These are phyloP conservation scores for Stemphylium beticola DNA, from an alignment of 2,329 filamentous ascomycete species.

Conservation along the genomic window DNA sequence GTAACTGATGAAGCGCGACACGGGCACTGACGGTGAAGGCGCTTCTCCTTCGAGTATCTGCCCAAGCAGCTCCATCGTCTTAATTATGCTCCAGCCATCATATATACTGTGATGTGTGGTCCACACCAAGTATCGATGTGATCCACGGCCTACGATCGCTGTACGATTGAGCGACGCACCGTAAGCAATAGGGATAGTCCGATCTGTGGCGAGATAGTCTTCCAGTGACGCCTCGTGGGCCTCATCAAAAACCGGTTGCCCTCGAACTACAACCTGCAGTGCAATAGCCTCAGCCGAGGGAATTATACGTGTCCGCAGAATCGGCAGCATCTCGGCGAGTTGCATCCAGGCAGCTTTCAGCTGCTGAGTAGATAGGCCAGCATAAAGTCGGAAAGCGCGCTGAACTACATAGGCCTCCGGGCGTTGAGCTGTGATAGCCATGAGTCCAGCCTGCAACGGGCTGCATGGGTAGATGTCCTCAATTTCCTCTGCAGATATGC, in stretches of 20 bases:
- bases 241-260: slow-evolving; percentile 2
- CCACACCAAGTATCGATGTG: slow-evolving; percentile 30
- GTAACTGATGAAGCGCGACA: slow-evolving; percentile 15
- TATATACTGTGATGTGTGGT: slow-evolving; percentile 35
- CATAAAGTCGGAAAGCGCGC: slow-evolving; percentile 42
- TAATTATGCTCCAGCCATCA: slow-evolving; percentile 33
- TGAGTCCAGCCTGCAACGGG: slow-evolving; percentile 17
- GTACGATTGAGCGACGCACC: too few species aligned
- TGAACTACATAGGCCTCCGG: slow-evolving; percentile 61
- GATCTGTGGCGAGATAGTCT: slow-evolving; percentile 15
- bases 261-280: slow-evolving; percentile 18
- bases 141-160: too few species aligned
- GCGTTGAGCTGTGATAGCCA: slow-evolving; percentile 30
- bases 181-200: slow-evolving; percentile 14
- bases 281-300: not conserved
- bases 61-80: too few species aligned
- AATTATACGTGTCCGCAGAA: slow-evolving; percentile 50
- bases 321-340: slow-evolving; percentile 48
- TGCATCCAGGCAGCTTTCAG: slow-evolving; percentile 53
- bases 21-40: too few species aligned
- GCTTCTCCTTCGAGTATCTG: too few species aligned
- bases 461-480: slow-evolving; percentile 17
- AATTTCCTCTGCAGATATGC: slow-evolving; percentile 13
- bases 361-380: not conserved
- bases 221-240: slow-evolving; percentile 10